Evolutionary conservation across 2,329 filamentous ascomycete species (phyloP), one percentile per base, ranked within the genome.

Genomic region (Paecilomyces dactylethromorphus): DNA sequence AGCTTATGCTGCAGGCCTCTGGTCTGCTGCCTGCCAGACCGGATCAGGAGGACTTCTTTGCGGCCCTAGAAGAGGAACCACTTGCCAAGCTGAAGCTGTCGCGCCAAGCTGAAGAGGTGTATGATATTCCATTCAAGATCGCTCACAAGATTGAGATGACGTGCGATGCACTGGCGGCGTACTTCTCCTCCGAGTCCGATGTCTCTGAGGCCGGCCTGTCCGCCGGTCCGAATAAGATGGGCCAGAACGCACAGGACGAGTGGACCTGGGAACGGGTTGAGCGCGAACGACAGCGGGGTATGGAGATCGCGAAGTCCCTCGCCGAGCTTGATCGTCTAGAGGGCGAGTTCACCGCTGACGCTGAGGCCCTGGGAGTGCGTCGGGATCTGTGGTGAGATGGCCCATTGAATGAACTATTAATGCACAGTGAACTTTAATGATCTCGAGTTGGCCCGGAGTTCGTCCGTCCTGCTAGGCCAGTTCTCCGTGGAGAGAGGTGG

Each of bases 221-320:
- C 53, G 29, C 3, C 45, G 29, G 26, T 24, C 52, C 33, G 13
- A 54, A 54, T 26, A 26, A 54, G 13, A 15, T 54, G 53, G 13
- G 29, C 21, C n/a, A 52, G 21, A 18, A 52, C 8, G 50, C 24
- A 11, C n/a, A 52, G 21, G 58, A 62, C 12, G 58, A 68, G 32
- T 69, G 67, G 61, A 69, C 67, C 6, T 68, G 68, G 60, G 64
- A 67, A 26, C 62, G 65, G n/a, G 62, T 76, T 18, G 74, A 76
- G 62, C 61, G 62, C 53, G 68, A 74, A 63, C 66, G 75, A 11
- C 66, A 59, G 58, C 66, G 68, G 21, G 75, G 75, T 1, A 61
- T 75, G 56, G 63, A 69, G 59, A 69, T 70, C 31, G 75, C 74
- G 7, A 63, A 62, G 7, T 56, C 63, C 12, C 66, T 74, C 1